phyloP scores from a whole-genome alignment of 1,139 yeast genomes.

The Taphrina communis region DNA sequence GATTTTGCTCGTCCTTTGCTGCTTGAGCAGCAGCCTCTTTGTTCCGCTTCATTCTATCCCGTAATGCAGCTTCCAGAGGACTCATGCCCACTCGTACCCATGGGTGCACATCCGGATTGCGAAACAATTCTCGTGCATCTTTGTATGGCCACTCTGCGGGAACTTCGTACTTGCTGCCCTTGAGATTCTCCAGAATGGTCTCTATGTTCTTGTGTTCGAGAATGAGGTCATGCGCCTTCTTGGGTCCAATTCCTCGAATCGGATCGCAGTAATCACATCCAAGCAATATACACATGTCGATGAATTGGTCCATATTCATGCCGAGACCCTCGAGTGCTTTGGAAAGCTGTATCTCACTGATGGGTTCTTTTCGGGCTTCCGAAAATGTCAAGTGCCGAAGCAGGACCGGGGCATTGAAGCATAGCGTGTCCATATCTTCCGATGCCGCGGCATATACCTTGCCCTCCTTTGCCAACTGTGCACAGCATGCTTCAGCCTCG shows the following conservation, averaged over 20 bases:
- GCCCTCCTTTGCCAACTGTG: slow-evolving; percentile 84
- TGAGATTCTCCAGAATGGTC: slow-evolving; percentile 59
- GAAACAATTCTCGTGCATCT: slow-evolving; percentile 83
- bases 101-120: slow-evolving; percentile 71
- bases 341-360: slow-evolving; percentile 76
- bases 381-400: slow-evolving; percentile 90
- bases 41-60: slow-evolving; percentile 31
- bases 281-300: slow-evolving; percentile 86
- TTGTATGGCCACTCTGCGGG: slow-evolving; percentile 96
- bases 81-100: slow-evolving; percentile 35
- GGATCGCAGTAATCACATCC: slow-evolving; percentile 99
- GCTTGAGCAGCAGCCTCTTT: slow-evolving; percentile 33
- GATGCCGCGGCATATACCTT: slow-evolving; percentile 90
- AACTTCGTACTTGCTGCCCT: slow-evolving; percentile 59
- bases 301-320: slow-evolving; percentile 72
- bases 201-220: slow-evolving; percentile 85
- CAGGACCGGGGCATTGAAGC: slow-evolving; percentile 83
- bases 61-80: slow-evolving; percentile 28
- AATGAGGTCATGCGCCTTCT: slow-evolving; percentile 85
- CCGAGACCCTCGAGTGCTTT: slow-evolving; percentile 77
- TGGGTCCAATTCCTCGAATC: slow-evolving; percentile 93
- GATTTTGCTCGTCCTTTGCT: slow-evolving; percentile 11
- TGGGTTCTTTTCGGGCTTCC: slow-evolving; percentile 90
- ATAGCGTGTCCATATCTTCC: slow-evolving; percentile 98
- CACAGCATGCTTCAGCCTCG: slow-evolving; percentile 99